These are phyloP conservation scores for Diaporthe longicolla DNA, from an alignment of 2,329 filamentous ascomycete species.

Conservation along the genomic window DNA sequence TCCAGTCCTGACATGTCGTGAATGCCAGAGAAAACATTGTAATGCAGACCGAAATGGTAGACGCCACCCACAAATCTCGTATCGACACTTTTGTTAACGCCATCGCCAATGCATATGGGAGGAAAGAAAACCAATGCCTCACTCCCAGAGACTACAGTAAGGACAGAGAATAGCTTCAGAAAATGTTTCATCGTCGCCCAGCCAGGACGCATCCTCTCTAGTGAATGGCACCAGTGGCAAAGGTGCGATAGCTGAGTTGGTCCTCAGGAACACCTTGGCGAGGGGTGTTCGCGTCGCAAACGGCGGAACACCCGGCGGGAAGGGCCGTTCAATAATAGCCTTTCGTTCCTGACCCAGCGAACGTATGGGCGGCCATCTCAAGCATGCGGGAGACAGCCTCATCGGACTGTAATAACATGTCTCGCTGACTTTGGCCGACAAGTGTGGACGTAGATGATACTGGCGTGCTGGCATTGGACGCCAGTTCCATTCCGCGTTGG, in stretches of 20 bases:
- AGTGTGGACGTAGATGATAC: conserved; percentile 36
- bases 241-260: not conserved
- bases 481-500: not conserved
- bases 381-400: conserved; percentile 31
- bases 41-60: conserved; percentile 18
- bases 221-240: not conserved
- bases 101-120: conserved; percentile 18
- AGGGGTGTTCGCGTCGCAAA: not conserved
- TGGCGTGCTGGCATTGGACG: not conserved
- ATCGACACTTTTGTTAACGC: conserved; percentile 20
- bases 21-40: not conserved
- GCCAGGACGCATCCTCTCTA: not conserved
- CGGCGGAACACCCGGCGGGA: not conserved
- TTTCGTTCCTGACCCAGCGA: conserved; percentile 22
- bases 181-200: not conserved
- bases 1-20: not conserved
- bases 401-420: conserved; percentile 6
- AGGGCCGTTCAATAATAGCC: not conserved
- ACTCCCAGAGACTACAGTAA: not conserved
- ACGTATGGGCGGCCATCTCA: conserved; percentile 34
- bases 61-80: not conserved
- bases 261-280: not conserved
- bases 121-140: conserved; percentile 4
- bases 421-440: conserved; percentile 26
- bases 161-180: not conserved